Percentiles rank a stretch among this genome's conserved stretches.
These are phyloP conservation scores for Gigaspora rosea DNA, from an alignment of 192 early-diverging fungal genomes.

Conservation along the genomic window DNA sequence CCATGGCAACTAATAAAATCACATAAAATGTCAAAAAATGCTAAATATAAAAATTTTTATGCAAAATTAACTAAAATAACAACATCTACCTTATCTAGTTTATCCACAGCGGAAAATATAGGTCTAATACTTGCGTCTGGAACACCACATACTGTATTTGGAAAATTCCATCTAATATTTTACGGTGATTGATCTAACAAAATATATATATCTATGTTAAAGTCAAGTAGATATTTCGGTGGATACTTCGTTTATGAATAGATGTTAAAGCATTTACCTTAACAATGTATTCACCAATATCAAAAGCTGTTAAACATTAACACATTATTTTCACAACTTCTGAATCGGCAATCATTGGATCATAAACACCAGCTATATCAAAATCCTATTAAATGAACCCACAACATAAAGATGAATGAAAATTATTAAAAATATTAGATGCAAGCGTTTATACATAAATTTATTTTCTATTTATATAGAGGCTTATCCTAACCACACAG, in stretches of 20 bases:
- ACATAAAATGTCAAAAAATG: not conserved
- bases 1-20: constrained; percentile 72
- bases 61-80: not conserved
- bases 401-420: not conserved
- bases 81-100: constrained; percentile 82
- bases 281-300: constrained; percentile 86
- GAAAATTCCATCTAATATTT: constrained; percentile 97
- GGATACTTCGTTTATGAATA: too few relatives aligned
- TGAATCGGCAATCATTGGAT: constrained; percentile 96
- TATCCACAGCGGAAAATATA: constrained; percentile 97
- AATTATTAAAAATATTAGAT: not conserved
- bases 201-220: not conserved
- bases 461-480: not conserved
- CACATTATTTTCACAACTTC: constrained; percentile 81
- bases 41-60: not conserved
- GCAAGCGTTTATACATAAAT: not conserved
- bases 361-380: constrained; percentile 94
- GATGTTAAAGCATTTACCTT: constrained; percentile 55
- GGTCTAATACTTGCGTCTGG: constrained; percentile 82
- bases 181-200: constrained; percentile 90
- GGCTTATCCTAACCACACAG: too few relatives aligned
- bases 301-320: constrained; percentile 79
- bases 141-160: constrained; percentile 94
- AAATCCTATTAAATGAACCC: constrained; percentile 68
- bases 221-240: not conserved